Evolutionary conservation across 176 grass and related monocot genomes (phyloP).

Genomic region (Bonia amplexicaulis): DNA sequence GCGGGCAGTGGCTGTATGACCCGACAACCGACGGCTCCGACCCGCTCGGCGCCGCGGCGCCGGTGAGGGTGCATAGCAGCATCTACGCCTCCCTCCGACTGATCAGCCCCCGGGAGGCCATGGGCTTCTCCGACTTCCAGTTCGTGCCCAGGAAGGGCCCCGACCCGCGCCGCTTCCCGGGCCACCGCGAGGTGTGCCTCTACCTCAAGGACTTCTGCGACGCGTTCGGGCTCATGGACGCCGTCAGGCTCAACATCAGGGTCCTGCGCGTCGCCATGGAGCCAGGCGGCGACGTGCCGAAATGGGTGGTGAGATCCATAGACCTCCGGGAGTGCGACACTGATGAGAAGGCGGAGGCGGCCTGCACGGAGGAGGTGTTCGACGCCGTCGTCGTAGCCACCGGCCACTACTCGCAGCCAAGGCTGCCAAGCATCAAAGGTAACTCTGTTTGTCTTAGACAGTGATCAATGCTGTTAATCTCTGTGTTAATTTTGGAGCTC

Average conservation of each 20-base stretch:
- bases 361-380: not conserved
- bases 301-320: not conserved
- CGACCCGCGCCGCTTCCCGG: constrained; percentile 26
- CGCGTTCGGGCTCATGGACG: constrained; percentile 23
- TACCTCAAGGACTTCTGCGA: constrained; percentile 39
- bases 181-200: constrained; percentile 23
- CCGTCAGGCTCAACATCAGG: constrained; percentile 35
- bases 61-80: constrained; percentile 12
- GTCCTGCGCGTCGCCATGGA: constrained; percentile 7
- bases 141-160: not conserved
- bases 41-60: not conserved
- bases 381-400: constrained; percentile 28
- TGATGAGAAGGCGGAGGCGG: no score
- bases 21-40: not conserved
- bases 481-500: no score
- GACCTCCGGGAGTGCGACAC: no score
- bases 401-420: constrained; percentile 19
- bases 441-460: no score
- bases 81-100: constrained; percentile 32
- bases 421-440: not conserved
- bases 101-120: not conserved
- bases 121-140: constrained; percentile 39
- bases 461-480: no score
- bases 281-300: not conserved
- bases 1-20: constrained; percentile 56